These are phyloP conservation scores for Cucurbita maxima DNA, from an alignment of 306 rosid species.

Conservation along the genomic window DNA sequence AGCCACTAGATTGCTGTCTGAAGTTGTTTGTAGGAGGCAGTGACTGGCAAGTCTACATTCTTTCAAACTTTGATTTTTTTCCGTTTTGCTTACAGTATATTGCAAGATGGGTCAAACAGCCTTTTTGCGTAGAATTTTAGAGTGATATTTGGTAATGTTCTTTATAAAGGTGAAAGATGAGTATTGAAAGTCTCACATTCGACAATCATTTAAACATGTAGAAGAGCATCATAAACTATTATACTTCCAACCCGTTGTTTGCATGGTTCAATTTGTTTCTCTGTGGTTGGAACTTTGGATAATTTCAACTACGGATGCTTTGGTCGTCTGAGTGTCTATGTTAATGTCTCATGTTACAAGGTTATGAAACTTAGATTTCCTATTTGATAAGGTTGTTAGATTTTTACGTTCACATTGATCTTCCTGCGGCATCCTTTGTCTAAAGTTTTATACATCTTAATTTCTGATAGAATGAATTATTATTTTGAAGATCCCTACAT, in stretches of 20 bases:
- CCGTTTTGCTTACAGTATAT: background rate
- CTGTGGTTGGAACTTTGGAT: background rate
- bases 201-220: background rate
- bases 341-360: background rate
- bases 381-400: no score
- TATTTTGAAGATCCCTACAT: no score
- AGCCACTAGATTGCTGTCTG: slow-evolving; percentile 24
- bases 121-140: slow-evolving; percentile 4
- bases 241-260: background rate
- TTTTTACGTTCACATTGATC: no score
- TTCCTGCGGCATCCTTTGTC: no score
- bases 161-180: background rate
- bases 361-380: background rate
- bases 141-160: slow-evolving; percentile 4
- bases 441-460: no score
- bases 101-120: slow-evolving; percentile 6
- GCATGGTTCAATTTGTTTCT: background rate
- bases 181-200: background rate
- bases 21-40: slow-evolving; percentile 31
- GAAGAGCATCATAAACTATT: background rate
- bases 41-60: slow-evolving; percentile 15
- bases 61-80: background rate
- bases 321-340: background rate
- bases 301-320: background rate
- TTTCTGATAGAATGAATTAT: no score